A percentile compares a stretch with the other conserved stretches of the same genome.
Evolutionary conservation across 306 rosid genomes (phyloP).

Genomic region (Citrullus mucosospermus): DNA sequence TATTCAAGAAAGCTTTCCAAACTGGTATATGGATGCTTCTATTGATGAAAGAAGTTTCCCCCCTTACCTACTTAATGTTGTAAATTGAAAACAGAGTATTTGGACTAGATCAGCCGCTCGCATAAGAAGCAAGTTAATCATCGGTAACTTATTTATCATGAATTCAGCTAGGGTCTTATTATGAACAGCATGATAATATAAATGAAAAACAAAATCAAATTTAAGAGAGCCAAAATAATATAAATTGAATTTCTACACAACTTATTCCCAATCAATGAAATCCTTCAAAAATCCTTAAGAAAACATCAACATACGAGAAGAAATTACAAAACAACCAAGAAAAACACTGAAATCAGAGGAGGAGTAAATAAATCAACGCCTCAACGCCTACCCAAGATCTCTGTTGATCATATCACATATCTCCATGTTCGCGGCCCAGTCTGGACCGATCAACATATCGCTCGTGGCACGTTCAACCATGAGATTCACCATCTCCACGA

Average conservation of each 20-base stretch:
- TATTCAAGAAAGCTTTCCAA: not conserved
- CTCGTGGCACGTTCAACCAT: conserved; percentile 92
- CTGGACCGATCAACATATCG: conserved; percentile 94
- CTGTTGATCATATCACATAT: conserved; percentile 89
- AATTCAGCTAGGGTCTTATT: not conserved
- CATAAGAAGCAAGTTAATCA: not conserved
- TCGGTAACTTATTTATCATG: not conserved
- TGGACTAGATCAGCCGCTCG: not conserved
- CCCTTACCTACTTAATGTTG: not conserved
- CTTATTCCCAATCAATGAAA: not conserved
- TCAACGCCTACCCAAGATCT: conserved; percentile 56
- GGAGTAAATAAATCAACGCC: conserved; percentile 8
- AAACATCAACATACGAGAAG: not conserved
- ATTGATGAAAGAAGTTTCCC: too few species aligned
- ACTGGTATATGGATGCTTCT: not conserved
- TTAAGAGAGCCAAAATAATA: not conserved
- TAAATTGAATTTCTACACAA: not conserved
- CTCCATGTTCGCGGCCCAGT: conserved; percentile 98
- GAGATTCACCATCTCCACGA: conserved; percentile 58
- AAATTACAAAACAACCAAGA: not conserved
- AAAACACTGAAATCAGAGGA: conserved; percentile 4
- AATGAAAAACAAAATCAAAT: not conserved
- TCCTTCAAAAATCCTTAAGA: not conserved
- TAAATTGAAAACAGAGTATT: not conserved
- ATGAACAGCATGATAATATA: not conserved